Percentiles rank a stretch among this genome's conserved stretches.
These are phyloP conservation scores for Phlyctochytrium planicorne DNA, from an alignment of 192 early-diverging fungal genomes.

Conservation along the genomic window DNA sequence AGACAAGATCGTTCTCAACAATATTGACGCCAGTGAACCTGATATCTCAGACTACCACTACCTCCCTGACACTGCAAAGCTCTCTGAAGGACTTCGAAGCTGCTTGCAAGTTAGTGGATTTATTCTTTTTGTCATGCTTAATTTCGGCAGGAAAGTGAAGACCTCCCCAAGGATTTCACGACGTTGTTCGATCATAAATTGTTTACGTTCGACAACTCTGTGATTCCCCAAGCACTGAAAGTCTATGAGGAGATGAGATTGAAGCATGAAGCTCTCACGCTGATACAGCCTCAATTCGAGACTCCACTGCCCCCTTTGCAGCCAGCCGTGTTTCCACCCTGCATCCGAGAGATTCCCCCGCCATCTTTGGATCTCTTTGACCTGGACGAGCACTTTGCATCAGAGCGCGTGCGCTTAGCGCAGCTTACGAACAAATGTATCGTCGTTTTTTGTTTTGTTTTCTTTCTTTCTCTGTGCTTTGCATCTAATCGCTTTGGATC, in stretches of 20 bases:
- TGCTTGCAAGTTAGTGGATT: slow-evolving; percentile 50
- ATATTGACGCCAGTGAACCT: slow-evolving; percentile 64
- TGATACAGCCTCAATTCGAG: slow-evolving; percentile 67
- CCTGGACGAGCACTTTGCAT: slow-evolving; percentile 63
- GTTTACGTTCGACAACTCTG: slow-evolving; percentile 55
- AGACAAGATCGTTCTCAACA: slow-evolving; percentile 57
- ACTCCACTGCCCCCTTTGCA: slow-evolving; percentile 62
- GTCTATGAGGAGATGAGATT: slow-evolving; percentile 50
- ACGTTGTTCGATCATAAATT: slow-evolving; percentile 55
- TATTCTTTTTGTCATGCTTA: background rate
- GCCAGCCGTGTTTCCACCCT: slow-evolving; percentile 62
- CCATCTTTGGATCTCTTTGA: slow-evolving; percentile 64
- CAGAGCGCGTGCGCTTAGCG: slow-evolving; percentile 48
- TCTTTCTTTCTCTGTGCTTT: background rate
- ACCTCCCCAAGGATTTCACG: slow-evolving; percentile 66
- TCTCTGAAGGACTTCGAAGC: slow-evolving; percentile 49
- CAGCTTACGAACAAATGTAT: slow-evolving; percentile 66
- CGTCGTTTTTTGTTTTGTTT: slow-evolving; percentile 8
- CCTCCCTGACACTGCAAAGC: slow-evolving; percentile 48
- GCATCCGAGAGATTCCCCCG: slow-evolving; percentile 54
- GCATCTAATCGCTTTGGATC: background rate
- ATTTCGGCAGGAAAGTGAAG: slow-evolving; percentile 54
- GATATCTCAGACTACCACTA: slow-evolving; percentile 69
- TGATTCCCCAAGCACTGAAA: slow-evolving; percentile 50
- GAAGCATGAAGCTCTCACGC: slow-evolving; percentile 56